These are phyloP conservation scores for Bryopsis sp. DNA, from an alignment of 139 green algal genomes.

Conservation along the genomic window DNA sequence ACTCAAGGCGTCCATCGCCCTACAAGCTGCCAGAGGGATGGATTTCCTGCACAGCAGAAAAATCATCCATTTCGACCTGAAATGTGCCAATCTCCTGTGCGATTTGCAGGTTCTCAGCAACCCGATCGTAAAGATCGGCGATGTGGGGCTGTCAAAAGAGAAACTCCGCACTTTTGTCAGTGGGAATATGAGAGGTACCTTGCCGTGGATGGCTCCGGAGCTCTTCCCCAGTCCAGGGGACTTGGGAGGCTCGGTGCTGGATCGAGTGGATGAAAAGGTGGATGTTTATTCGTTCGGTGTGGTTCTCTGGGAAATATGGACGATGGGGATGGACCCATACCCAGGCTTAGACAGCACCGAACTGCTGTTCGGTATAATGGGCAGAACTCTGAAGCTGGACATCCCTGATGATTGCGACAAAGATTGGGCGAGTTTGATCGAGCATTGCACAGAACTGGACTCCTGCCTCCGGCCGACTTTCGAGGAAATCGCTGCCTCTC, in stretches of 20 bases:
- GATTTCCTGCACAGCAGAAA: constrained; percentile 59
- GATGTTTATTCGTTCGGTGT: constrained; percentile 52
- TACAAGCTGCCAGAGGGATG: constrained; percentile 52
- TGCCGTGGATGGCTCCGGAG: constrained; percentile 71
- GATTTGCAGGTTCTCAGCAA: constrained; percentile 46
- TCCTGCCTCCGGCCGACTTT: constrained; percentile 36
- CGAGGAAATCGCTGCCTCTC: constrained; percentile 32
- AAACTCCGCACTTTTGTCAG: constrained; percentile 58
- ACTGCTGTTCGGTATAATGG: constrained; percentile 44
- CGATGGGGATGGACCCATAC: constrained; percentile 46
- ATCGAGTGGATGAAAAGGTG: constrained; percentile 36
- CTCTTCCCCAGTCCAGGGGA: constrained; percentile 38
- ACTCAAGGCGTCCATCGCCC: constrained; percentile 25
- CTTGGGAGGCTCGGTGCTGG: not conserved
- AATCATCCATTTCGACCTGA: constrained; percentile 50
- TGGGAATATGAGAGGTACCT: constrained; percentile 57
- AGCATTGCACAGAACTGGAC: constrained; percentile 42
- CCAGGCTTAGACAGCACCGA: constrained; percentile 29
- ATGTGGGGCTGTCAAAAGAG: constrained; percentile 60
- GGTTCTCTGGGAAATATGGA: constrained; percentile 59
- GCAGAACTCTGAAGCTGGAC: constrained; percentile 35
- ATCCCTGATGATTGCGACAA: constrained; percentile 38
- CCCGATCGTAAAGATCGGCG: constrained; percentile 61
- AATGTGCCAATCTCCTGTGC: constrained; percentile 60
- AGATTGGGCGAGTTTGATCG: constrained; percentile 46